A percentile compares a stretch with the other conserved stretches of the same genome.
These are phyloP conservation scores for Medicago lupulina DNA, from an alignment of 306 rosid species.

Conservation along the genomic window DNA sequence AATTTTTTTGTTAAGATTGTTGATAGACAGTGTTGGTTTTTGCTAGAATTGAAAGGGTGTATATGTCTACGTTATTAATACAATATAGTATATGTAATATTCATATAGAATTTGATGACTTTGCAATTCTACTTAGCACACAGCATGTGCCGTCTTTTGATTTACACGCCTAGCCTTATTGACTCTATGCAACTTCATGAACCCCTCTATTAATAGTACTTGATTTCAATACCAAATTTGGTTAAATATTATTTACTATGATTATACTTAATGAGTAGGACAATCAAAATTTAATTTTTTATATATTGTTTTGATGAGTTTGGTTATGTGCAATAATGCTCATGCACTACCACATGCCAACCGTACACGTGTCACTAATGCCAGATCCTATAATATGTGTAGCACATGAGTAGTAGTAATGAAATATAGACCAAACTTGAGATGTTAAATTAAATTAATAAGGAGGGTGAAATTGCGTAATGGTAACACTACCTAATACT, in stretches of 20 bases:
- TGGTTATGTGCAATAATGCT: constrained; percentile 40
- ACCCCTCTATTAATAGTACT: constrained; percentile 27
- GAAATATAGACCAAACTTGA: constrained; percentile 30
- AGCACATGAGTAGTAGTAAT: not conserved
- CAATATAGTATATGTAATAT: not conserved
- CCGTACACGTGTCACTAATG: constrained; percentile 41
- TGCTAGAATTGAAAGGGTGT: constrained; percentile 7
- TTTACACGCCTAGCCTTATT: constrained; percentile 44
- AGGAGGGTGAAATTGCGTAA: constrained; percentile 40
- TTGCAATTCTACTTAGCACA: constrained; percentile 16
- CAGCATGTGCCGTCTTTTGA: constrained; percentile 45
- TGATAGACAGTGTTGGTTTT: constrained; percentile 10
- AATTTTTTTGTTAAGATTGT: constrained; percentile 29
- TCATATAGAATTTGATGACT: constrained; percentile 29
- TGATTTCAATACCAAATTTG: constrained; percentile 8
- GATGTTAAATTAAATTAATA: constrained; percentile 2
- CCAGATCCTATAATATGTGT: constrained; percentile 10
- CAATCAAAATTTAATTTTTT: not conserved
- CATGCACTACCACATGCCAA: constrained; percentile 37
- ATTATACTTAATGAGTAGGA: not conserved
- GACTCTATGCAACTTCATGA: constrained; percentile 38
- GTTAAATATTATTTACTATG: not conserved
- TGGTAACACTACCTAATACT: constrained; percentile 32
- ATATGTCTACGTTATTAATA: not conserved
- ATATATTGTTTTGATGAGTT: no score